Conservation (phyloP, 2,329 filamentous ascomycete genomes). For the Trichoderma endophyticum region DNA sequence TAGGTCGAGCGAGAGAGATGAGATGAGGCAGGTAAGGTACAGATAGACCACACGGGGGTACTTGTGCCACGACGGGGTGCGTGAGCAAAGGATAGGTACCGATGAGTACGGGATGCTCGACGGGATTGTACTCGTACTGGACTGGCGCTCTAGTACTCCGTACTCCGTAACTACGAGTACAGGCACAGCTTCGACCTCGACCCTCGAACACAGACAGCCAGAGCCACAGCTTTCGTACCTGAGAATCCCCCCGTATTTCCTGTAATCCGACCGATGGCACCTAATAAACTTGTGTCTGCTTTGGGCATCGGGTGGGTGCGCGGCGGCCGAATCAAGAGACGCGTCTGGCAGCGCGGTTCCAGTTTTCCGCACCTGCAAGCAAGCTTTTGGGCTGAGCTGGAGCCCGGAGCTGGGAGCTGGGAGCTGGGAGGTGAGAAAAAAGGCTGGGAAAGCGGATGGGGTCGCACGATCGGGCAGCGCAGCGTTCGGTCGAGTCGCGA, state of each 20-base stretch:
- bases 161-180: not conserved
- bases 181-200: not conserved
- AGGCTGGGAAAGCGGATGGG: slow-evolving; percentile 8
- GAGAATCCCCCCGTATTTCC: slow-evolving; percentile 11
- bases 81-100: not conserved
- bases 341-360: slow-evolving; percentile 3
- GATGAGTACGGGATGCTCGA: not conserved
- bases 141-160: not conserved
- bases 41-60: not conserved
- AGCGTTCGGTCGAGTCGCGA: slow-evolving; percentile 4
- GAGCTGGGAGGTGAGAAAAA: not conserved
- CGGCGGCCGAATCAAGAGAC: slow-evolving; percentile 4
- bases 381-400: slow-evolving; percentile 17
- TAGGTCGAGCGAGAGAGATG: not conserved
- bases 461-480: slow-evolving; percentile 17
- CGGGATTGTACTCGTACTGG: not conserved
- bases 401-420: not conserved
- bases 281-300: slow-evolving; percentile 12
- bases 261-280: slow-evolving; percentile 1
- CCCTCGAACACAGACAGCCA: not conserved
- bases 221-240: slow-evolving; percentile 1
- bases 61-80: not conserved
- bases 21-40: not conserved
- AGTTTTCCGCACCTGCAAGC: slow-evolving; percentile 17
- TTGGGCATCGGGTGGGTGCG: slow-evolving; percentile 3